phyloP scores from a whole-genome alignment of 179 eudicot genomes.

The Heliamphora pulchella region DNA sequence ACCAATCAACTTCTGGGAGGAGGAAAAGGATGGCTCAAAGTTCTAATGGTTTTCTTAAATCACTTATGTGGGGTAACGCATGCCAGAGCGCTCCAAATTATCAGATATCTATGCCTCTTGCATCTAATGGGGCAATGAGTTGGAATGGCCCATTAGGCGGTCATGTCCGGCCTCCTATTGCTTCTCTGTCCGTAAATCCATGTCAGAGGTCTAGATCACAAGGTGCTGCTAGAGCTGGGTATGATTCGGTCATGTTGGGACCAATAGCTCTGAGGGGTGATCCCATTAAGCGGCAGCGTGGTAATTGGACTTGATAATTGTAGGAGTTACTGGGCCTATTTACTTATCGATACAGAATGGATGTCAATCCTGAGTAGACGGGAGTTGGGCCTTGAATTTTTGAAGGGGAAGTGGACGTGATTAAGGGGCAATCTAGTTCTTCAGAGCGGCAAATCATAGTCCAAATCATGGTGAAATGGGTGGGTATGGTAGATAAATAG shows the following conservation, averaged over 20 bases:
- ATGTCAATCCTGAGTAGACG: not conserved
- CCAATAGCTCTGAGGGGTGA: conserved; percentile 27
- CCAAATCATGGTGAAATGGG: too few species aligned
- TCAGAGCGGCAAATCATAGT: too few species aligned
- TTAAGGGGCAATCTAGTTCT: too few species aligned
- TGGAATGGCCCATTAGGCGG: conserved; percentile 4
- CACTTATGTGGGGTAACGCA: conserved; percentile 22
- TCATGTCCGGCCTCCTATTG: conserved; percentile 13
- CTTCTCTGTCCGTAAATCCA: conserved; percentile 3
- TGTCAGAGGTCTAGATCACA: not conserved
- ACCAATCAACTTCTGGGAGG: conserved; percentile 23
- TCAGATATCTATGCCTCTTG: conserved; percentile 6
- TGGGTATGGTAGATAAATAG: too few species aligned
- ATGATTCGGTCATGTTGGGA: conserved; percentile 15
- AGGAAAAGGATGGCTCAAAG: conserved; percentile 15
- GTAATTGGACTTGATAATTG: conserved; percentile 11
- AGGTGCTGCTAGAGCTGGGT: conserved; percentile 8
- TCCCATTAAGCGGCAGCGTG: conserved; percentile 23
- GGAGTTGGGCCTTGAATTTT: not conserved
- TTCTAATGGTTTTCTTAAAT: conserved; percentile 26
- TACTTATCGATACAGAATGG: not conserved
- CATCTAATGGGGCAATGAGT: not conserved
- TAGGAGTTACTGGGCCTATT: not conserved
- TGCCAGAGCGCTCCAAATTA: conserved; percentile 12
- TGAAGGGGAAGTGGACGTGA: too few species aligned